Conservation (phyloP, 2,329 filamentous ascomycete species). For the Sclerotinia spermophila region DNA sequence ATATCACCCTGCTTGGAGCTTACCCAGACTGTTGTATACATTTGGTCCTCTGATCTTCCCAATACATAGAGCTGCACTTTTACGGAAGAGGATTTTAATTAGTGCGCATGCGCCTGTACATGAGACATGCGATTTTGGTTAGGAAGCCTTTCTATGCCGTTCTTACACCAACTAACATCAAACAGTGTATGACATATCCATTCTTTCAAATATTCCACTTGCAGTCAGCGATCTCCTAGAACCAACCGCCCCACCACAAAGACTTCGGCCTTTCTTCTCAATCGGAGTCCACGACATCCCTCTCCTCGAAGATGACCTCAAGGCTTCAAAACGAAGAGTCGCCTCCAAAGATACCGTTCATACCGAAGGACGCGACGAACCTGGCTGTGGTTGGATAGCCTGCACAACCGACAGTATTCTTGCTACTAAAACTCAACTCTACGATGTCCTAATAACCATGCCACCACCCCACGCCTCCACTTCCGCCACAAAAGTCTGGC, state of each 20-base stretch:
- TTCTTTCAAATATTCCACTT: constrained; percentile 82
- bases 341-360: constrained; percentile 31
- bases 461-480: constrained; percentile 59
- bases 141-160: constrained; percentile 20
- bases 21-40: constrained; percentile 70
- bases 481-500: constrained; percentile 65
- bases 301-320: constrained; percentile 63
- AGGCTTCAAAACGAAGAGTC: constrained; percentile 41
- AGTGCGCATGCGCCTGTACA: constrained; percentile 84
- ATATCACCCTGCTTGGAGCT: constrained; percentile 82
- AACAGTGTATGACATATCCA: constrained; percentile 90
- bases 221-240: constrained; percentile 69
- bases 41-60: constrained; percentile 93
- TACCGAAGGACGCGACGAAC: constrained; percentile 43
- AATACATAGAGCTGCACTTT: constrained; percentile 78
- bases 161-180: constrained; percentile 16
- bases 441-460: constrained; percentile 84
- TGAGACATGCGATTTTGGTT: constrained; percentile 84
- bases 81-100: constrained; percentile 84
- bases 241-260: constrained; percentile 55
- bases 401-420: constrained; percentile 96
- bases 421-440: constrained; percentile 78
- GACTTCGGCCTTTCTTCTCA: constrained; percentile 82
- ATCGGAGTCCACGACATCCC: constrained; percentile 92
- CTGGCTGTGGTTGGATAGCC: constrained; percentile 75